Conservation (phyloP, 495 filamentous ascomycete species). For the Neurospora sp. region DNA sequence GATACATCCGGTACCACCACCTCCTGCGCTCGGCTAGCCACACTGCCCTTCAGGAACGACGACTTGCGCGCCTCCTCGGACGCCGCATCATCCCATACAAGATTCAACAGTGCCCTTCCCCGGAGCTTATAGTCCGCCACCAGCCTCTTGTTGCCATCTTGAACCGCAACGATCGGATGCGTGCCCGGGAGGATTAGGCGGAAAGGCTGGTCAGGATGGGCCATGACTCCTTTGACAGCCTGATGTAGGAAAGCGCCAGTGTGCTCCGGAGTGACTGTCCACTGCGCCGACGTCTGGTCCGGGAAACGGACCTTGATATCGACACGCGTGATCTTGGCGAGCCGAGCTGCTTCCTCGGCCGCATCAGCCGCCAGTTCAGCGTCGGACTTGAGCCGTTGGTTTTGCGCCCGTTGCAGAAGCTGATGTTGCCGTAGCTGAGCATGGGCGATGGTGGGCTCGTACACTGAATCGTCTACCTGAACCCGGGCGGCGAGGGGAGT, state of each 20-base stretch:
- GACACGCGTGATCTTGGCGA: conserved; percentile 55
- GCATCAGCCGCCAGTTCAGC: conserved; percentile 51
- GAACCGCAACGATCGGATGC: conserved; percentile 8
- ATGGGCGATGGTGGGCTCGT: conserved; percentile 74
- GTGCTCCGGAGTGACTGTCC: conserved; percentile 50
- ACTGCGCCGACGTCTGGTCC: conserved; percentile 62
- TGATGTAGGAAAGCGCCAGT: conserved; percentile 56
- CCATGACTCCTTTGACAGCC: conserved; percentile 48
- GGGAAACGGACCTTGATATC: conserved; percentile 79
- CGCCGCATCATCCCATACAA: conserved; percentile 59
- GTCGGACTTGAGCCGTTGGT: conserved; percentile 60
- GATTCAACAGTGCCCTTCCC: conserved; percentile 62
- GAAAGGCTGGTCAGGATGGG: conserved; percentile 36
- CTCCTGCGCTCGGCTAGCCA: conserved; percentile 54
- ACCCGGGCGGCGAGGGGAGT: conserved; percentile 65
- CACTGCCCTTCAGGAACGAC: conserved; percentile 56
- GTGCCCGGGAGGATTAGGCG: conserved; percentile 32
- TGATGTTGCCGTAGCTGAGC: conserved; percentile 70
- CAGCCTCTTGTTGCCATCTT: conserved; percentile 39
- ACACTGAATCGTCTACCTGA: conserved; percentile 60
- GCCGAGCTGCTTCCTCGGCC: conserved; percentile 45
- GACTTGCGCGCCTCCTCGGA: conserved; percentile 34
- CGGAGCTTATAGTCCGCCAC: conserved; percentile 62
- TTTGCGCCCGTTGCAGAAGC: conserved; percentile 51
- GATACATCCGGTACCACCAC: conserved; percentile 40